phyloP scores from a whole-genome alignment of 495 filamentous ascomycete species.

The Melanomma pulvis-pyrius region DNA sequence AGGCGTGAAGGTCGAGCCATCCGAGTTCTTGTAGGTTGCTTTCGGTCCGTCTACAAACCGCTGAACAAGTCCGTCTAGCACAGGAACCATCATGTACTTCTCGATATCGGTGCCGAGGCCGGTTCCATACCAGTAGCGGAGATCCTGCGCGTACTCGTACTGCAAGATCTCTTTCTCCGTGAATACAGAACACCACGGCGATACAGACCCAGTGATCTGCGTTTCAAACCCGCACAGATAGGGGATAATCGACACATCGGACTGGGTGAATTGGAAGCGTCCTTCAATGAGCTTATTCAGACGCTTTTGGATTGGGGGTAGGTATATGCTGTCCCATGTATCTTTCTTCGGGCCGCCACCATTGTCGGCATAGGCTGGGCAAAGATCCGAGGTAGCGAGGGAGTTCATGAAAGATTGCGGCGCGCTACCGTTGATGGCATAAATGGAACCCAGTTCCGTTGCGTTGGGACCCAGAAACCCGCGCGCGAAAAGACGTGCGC shows the following conservation, averaged over 20 bases:
- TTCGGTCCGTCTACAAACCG: conserved; percentile 52
- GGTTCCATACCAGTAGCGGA: conserved; percentile 62
- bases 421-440: conserved; percentile 54
- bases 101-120: conserved; percentile 55
- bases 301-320: conserved; percentile 54
- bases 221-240: conserved; percentile 65
- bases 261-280: conserved; percentile 53
- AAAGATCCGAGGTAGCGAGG: conserved; percentile 59
- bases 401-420: conserved; percentile 56
- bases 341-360: conserved; percentile 46
- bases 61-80: conserved; percentile 53
- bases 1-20: conserved; percentile 44
- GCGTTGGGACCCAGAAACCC: conserved; percentile 58
- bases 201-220: conserved; percentile 58
- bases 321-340: conserved; percentile 52
- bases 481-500: conserved; percentile 56
- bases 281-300: conserved; percentile 54
- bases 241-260: conserved; percentile 57
- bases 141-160: conserved; percentile 63
- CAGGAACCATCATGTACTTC: conserved; percentile 50
- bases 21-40: conserved; percentile 47
- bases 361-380: conserved; percentile 53
- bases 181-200: conserved; percentile 59
- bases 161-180: conserved; percentile 54
- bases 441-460: conserved; percentile 51